A percentile compares a stretch with the other conserved stretches of the same genome.
These are phyloP conservation scores for Erigeron philadelphicus DNA, from an alignment of 140 eudicot species.

Conservation along the genomic window DNA sequence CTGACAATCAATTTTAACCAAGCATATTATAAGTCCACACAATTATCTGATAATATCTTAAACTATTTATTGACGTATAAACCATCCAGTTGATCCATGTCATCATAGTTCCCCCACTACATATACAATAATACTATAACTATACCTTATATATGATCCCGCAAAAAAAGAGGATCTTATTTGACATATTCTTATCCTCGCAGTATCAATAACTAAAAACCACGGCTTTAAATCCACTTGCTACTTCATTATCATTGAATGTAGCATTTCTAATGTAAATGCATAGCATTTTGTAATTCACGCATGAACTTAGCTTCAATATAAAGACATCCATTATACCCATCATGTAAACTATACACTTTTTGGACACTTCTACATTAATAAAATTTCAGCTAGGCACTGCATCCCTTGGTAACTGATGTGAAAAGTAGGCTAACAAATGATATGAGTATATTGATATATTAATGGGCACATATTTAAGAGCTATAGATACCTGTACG, in stretches of 20 bases:
- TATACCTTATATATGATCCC: background rate
- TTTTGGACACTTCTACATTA: conserved; percentile 1
- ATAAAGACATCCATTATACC: background rate
- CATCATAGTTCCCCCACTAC: conserved; percentile 17
- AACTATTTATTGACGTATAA: background rate
- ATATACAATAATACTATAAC: background rate
- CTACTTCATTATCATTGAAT: background rate
- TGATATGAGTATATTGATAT: background rate
- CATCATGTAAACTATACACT: background rate
- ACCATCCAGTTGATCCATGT: background rate
- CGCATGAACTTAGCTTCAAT: background rate
- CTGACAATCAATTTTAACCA: conserved; percentile 7
- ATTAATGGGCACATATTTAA: background rate
- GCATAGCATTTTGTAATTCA: background rate
- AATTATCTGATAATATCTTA: background rate
- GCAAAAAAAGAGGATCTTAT: background rate
- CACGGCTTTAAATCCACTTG: background rate
- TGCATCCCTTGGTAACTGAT: background rate
- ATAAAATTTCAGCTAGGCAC: background rate
- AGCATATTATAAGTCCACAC: conserved; percentile 11
- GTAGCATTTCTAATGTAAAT: conserved; percentile 9
- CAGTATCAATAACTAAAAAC: background rate
- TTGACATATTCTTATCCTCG: background rate
- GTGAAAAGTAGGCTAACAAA: background rate
- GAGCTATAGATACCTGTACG: conserved; percentile 57